These are phyloP conservation scores for Drosera capensis DNA, from an alignment of 148 eudicot species.

Conservation along the genomic window DNA sequence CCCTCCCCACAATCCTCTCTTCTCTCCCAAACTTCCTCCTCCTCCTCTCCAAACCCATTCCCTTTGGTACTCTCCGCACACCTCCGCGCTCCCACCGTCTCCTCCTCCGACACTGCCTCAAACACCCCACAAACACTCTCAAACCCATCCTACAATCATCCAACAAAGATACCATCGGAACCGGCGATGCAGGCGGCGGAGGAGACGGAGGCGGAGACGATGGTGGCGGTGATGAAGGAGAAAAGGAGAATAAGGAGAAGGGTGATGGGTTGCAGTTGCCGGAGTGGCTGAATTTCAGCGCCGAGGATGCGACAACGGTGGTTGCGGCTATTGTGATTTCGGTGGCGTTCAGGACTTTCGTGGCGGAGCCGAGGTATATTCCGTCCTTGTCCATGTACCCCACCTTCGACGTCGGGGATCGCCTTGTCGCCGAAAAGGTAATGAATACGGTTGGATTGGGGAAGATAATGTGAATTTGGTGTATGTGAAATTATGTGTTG, in stretches of 20 bases:
- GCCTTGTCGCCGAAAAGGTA: constrained; percentile 95
- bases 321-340: constrained; percentile 67
- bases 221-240: constrained; percentile 28
- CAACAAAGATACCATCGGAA: too few species aligned
- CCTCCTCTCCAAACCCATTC: too few species aligned
- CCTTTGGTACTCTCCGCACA: too few species aligned
- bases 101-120: too few species aligned
- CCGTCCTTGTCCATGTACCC: constrained; percentile 98
- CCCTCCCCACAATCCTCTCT: too few species aligned
- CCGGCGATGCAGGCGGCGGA: constrained; percentile 23
- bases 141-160: too few species aligned
- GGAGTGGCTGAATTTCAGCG: constrained; percentile 66
- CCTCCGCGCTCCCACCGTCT: too few species aligned
- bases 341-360: constrained; percentile 69
- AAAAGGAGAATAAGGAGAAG: constrained; percentile 17
- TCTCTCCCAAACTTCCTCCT: too few species aligned
- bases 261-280: constrained; percentile 39
- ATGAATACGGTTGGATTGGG: constrained; percentile 1
- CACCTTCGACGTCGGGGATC: constrained; percentile 91
- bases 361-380: constrained; percentile 92
- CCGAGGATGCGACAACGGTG: constrained; percentile 84
- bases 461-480: neutral
- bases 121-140: too few species aligned
- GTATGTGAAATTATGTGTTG: too few species aligned
- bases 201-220: constrained; percentile 34